A percentile compares a stretch with the other conserved stretches of the same genome.
Evolutionary conservation across 768 basidiomycete species (phyloP).

Genomic region (Pleurotus djamor): DNA sequence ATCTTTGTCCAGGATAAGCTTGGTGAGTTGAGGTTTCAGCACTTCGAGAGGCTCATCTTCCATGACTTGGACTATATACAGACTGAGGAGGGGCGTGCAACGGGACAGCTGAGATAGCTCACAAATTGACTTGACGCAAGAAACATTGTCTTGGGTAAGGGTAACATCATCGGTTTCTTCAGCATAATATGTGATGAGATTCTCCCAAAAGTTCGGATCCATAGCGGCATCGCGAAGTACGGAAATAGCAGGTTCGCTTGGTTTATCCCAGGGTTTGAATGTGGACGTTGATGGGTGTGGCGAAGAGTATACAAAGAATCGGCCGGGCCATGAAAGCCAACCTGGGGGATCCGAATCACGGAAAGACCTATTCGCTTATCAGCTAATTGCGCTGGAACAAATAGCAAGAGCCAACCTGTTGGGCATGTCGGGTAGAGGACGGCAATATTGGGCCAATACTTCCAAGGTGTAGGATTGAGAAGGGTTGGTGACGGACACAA

Average conservation of each 20-base stretch:
- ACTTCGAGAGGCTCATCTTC: constrained; percentile 68
- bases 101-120: too few species aligned
- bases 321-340: constrained; percentile 64
- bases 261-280: constrained; percentile 58
- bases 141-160: constrained; percentile 68
- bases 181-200: constrained; percentile 64
- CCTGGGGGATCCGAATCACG: constrained; percentile 60
- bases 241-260: constrained; percentile 47
- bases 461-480: constrained; percentile 50
- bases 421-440: constrained; percentile 33
- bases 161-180: constrained; percentile 74
- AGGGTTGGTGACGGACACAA: constrained; percentile 40
- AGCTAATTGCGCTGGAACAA: constrained; percentile 4
- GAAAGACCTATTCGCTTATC: constrained; percentile 34
- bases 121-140: constrained; percentile 78
- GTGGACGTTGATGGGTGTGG: constrained; percentile 49
- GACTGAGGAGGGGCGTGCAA: constrained; percentile 1
- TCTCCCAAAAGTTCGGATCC: constrained; percentile 62
- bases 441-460: constrained; percentile 54
- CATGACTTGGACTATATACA: constrained; percentile 66
- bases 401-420: not conserved
- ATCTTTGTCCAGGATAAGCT: constrained; percentile 64
- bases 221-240: constrained; percentile 46
- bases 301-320: constrained; percentile 39
- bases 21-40: constrained; percentile 60